phyloP scores from a whole-genome alignment of 495 filamentous ascomycete genomes.

The Xylaria bambusicola region DNA sequence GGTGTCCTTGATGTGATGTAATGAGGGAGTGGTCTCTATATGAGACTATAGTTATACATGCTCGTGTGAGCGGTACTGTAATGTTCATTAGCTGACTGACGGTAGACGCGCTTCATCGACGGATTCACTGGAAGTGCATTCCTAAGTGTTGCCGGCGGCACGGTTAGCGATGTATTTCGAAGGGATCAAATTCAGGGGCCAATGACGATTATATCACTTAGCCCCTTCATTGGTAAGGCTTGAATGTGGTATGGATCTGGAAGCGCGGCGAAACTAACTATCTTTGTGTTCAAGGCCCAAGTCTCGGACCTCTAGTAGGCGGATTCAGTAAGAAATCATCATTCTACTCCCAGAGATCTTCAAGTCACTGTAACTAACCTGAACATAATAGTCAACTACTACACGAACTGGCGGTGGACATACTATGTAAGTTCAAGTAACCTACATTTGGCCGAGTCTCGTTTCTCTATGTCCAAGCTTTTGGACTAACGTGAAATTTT shows the following conservation, averaged over 20 bases:
- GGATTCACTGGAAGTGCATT: conserved; percentile 87
- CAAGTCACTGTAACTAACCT: no score
- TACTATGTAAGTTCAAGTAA: conserved; percentile 62
- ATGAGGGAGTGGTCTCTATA: no score
- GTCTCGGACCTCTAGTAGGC: conserved; percentile 57
- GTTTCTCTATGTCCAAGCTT: not conserved
- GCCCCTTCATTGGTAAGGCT: conserved; percentile 73
- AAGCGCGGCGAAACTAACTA: conserved; percentile 30
- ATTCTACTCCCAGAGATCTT: no score
- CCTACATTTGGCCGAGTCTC: not conserved
- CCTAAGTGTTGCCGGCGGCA: conserved; percentile 85
- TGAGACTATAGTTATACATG: no score
- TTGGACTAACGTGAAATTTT: not conserved
- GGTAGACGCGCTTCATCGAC: conserved; percentile 71
- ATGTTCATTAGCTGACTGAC: not conserved
- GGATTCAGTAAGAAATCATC: conserved; percentile 42
- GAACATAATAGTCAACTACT: conserved; percentile 60
- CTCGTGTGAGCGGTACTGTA: not conserved
- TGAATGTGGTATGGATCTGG: conserved; percentile 27
- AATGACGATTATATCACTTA: conserved; percentile 68
- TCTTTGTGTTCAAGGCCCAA: conserved; percentile 23
- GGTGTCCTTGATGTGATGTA: not conserved
- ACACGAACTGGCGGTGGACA: conserved; percentile 82
- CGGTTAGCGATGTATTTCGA: conserved; percentile 85
- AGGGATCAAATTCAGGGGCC: conserved; percentile 69